These are phyloP conservation scores for Pestalotiopsis sp. DNA, from an alignment of 2,329 filamentous ascomycete species.

Conservation along the genomic window DNA sequence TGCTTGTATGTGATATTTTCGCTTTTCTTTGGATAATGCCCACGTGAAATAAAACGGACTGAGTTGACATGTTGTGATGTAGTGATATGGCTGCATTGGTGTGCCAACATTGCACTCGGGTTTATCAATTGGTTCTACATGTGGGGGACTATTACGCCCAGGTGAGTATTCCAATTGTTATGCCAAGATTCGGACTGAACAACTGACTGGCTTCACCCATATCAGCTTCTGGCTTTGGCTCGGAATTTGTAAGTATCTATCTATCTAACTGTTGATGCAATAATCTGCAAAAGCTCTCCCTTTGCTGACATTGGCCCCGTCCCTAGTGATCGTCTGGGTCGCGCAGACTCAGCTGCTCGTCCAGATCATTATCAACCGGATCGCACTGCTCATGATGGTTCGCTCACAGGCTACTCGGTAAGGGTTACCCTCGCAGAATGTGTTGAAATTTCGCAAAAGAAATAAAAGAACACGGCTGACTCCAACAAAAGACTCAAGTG, in stretches of 20 bases:
- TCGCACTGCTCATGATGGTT: constrained; percentile 42
- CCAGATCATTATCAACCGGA: constrained; percentile 50
- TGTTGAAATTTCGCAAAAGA: background rate
- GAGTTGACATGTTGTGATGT: background rate
- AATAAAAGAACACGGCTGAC: constrained; percentile 19
- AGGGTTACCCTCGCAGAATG: background rate
- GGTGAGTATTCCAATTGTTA: constrained; percentile 21
- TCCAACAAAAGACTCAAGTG: constrained; percentile 38
- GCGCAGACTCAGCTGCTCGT: constrained; percentile 44
- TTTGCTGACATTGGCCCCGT: background rate
- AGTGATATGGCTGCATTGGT: constrained; percentile 37
- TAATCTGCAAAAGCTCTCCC: too few relatives aligned
- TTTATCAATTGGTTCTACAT: constrained; percentile 33
- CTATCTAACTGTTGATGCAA: too few relatives aligned
- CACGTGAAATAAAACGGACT: background rate
- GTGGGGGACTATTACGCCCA: constrained; percentile 27
- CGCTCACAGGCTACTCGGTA: constrained; percentile 17
- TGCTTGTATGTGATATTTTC: background rate
- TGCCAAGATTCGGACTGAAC: background rate
- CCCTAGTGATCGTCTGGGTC: constrained; percentile 8
- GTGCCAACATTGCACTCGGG: constrained; percentile 28
- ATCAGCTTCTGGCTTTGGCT: constrained; percentile 14
- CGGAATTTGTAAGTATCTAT: constrained; percentile 6
- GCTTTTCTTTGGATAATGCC: background rate
- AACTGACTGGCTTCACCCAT: background rate